Base-by-base conservation (phyloP, 2,329 filamentous ascomycete species). In the Clonostachys byssicola region DNA sequence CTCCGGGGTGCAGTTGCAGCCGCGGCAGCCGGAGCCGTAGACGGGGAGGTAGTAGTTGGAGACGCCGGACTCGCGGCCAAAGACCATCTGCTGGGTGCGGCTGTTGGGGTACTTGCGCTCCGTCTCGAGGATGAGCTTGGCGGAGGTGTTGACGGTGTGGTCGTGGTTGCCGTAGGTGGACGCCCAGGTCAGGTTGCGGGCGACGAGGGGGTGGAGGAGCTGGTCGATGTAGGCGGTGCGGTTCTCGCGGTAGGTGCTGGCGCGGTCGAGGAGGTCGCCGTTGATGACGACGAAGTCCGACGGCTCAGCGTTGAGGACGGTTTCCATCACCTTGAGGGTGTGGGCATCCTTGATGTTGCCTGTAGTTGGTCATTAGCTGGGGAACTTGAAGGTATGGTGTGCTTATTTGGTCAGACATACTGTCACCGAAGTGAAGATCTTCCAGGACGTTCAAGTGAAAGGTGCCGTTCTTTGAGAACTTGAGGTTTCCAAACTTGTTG, bases 81-180 rank as follows among this genome's bases (percentile, higher is more conserved):
- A 45, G 1, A 73, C 66, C 73, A 75, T 75, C 38, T 55, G 60
- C 7, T 53, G 49, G 2, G 72, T 75, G 1, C 63, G 65, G 5
- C 66, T 58, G 44, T 72, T 70, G 3, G 58, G 56, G 57, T 63
- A 72, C 5, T 45, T 50, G 3, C 58, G 58, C 55, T 76, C 73
- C 4, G 70, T 66, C n/a, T 52, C 61, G 4, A 74, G 59, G n/a
- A 76, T 71, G 5, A 56, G 51, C 34, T 59, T 55, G 17, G 73
- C 73, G 0, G 75, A 77, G 9, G 86, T 63, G 51, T 85, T 85
- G 57, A 70, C 77, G 35, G 78, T 65, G 42, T 75, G 74, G 53
- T 89, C 86, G 54, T 89, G 86, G 48, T 89, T 89, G 1, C 86
- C 86, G 51, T 89, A 89, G 0, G 83, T 84, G 1, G 80, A 83